phyloP scores from a whole-genome alignment of 331 rosid genomes.

The Spiraea crenata region DNA sequence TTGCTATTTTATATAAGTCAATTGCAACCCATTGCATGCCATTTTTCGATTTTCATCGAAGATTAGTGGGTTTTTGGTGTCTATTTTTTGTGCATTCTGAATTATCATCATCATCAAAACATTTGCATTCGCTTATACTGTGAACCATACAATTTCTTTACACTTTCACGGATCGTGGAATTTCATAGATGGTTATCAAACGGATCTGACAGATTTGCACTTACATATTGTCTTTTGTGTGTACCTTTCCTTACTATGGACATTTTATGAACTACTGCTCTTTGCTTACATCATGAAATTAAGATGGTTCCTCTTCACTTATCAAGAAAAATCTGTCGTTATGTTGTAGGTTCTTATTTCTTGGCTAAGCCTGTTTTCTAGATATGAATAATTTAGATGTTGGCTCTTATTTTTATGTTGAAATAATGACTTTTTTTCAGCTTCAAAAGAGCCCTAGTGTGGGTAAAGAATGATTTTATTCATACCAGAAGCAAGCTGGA shows the following conservation, averaged over 20 bases:
- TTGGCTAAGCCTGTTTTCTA: background rate
- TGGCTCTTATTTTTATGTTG: background rate
- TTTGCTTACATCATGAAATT: background rate
- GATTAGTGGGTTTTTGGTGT: background rate
- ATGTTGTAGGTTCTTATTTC: background rate
- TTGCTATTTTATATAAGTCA: background rate
- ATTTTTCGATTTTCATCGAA: background rate
- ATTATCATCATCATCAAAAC: background rate
- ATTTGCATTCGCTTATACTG: background rate
- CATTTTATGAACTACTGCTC: background rate
- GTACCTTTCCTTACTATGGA: background rate
- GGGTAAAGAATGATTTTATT: slow-evolving; percentile 40
- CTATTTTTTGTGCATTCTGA: background rate
- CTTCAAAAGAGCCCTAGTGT: slow-evolving; percentile 27
- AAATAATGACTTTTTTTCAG: slow-evolving; percentile 32
- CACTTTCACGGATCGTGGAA: too few relatives aligned
- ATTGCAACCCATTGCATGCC: background rate
- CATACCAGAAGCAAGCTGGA: slow-evolving; percentile 42
- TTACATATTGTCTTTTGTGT: background rate
- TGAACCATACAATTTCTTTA: background rate
- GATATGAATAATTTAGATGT: background rate
- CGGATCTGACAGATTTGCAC: background rate
- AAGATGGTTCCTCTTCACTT: background rate
- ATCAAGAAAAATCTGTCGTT: background rate
- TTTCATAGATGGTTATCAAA: too few relatives aligned